Base-by-base conservation (phyloP, 177 flowering plant species). In the Telopea speciosissima region DNA sequence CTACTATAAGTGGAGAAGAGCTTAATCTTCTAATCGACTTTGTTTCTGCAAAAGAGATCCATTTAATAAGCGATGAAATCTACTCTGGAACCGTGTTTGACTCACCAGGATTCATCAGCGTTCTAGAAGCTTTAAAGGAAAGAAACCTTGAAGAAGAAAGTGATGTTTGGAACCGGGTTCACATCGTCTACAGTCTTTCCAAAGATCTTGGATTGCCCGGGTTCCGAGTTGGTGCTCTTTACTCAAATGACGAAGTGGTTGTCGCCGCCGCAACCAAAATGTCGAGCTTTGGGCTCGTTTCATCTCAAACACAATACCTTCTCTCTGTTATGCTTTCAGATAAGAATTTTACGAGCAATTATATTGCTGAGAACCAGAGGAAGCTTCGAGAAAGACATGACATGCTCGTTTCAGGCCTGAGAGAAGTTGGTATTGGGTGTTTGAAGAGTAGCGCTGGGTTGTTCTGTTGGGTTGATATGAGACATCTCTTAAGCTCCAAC, bases 391-490 rank as follows among this genome's bases (percentile, higher is more conserved):
- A 68, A 14, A 56, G 90, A 33, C 81, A 73, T 23, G 79, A 81
- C 28, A 65, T 74, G 82, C 65, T 89, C 0, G 87, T 81, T 1
- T 67, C 75, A 0, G 90, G 89, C 5, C 84, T 89, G 5, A 56
- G 45, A 42, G 28, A 62, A 0, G 81, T 81, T 0, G 91, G 89
- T 23, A 84, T 89, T 17, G 26, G 65, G 64, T 85, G 89, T 26
- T 68, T 89, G 76, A 68, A 79, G 16, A 75, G 91, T 68, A 86
- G 86, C 62, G 83, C 90, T 0, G 89, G 90, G 0, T 65, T 89
- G 70, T 89, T 89, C 68, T 86, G 90, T 33, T 92, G 94, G 95
- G 93, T 91, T 0, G 91, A 92, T 74, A 83, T 90, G 90, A 79
- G 92, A 21, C 88, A 83, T 49, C 76, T 92, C 1, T 60, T 92